Evolutionary conservation across 1,284 basidiomycete genomes (phyloP), one percentile per base, ranked within the genome.

Genomic region (Leccinum ponderosum): DNA sequence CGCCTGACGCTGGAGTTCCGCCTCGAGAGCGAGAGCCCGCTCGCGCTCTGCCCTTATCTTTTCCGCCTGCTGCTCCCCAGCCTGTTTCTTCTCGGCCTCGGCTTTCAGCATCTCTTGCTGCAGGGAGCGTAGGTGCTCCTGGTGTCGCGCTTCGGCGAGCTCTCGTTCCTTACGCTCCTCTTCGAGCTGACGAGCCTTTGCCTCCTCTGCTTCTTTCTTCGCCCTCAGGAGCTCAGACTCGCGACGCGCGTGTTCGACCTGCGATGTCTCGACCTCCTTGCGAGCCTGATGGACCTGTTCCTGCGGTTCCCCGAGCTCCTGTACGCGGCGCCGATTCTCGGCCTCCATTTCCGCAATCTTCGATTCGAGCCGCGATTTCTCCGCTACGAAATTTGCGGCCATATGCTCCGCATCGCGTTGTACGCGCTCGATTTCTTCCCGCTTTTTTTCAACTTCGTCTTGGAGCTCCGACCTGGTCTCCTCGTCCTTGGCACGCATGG

Each of bases 401-500:
- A 77, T 69, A n/a, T 65, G 69, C 44, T 70, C 62, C 15, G 76
- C 57, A 50, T 76, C 70, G 35, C 29, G 63, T 53, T 68, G 70
- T 53, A 72, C 65, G 39, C 73, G 73, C 11, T 63, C 65, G 48
- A 75, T 72, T 57, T 78, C 75, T 35, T 66, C 61, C 39, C 73
- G 69, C 59, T 75, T 70, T 56, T 65, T 76, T 60, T 73, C 73
- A 14, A 72, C 71, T 66, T 79, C 78, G 0, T 69, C 66, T 56
- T 80, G 76, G 59, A 79, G 70, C 61, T 79, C 76, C 53, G 53
- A 55, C 37, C 64, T 68, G 12, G 75, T 73, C 61, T 80, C 75
- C 53, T 80, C 77, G 60, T 80, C 77, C 63, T 77, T 78, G 58
- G 68, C 68, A 14, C 61, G 68, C 63, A 77, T 73, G 1, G 77